These are phyloP conservation scores for Ceratocystiopsis brevicomis DNA, from an alignment of 2,329 filamentous ascomycete genomes.

Conservation along the genomic window DNA sequence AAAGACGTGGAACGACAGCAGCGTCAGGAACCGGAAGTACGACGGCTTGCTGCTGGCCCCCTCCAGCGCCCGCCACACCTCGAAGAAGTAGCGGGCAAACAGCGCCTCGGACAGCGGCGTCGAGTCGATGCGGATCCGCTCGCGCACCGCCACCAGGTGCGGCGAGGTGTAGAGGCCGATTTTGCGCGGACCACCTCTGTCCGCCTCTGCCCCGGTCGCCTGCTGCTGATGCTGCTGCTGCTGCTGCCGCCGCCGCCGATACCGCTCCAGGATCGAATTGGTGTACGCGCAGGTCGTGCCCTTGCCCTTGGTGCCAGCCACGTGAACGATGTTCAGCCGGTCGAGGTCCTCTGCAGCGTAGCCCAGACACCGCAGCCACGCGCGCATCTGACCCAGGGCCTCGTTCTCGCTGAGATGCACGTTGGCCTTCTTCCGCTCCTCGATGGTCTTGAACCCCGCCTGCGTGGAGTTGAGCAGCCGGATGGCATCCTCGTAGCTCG, in stretches of 20 bases:
- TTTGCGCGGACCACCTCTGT: not conserved
- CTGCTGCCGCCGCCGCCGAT: constrained; percentile 15
- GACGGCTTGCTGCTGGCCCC: constrained; percentile 21
- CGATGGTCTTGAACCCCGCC: constrained; percentile 64
- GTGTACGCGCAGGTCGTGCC: constrained; percentile 53
- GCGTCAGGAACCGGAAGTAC: constrained; percentile 42
- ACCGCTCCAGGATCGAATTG: constrained; percentile 39
- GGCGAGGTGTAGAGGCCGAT: constrained; percentile 48
- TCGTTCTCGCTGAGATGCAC: constrained; percentile 44
- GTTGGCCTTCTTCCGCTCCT: constrained; percentile 59
- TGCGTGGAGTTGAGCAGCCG: constrained; percentile 76
- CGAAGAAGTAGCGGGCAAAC: constrained; percentile 48
- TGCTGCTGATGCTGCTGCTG: too few relatives aligned
- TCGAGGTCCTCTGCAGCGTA: constrained; percentile 41
- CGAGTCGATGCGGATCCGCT: constrained; percentile 46
- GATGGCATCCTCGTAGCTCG: constrained; percentile 52
- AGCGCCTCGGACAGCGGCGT: constrained; percentile 34
- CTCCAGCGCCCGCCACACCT: constrained; percentile 38
- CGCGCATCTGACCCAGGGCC: constrained; percentile 59
- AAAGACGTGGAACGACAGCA: constrained; percentile 51
- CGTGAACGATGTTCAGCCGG: constrained; percentile 47
- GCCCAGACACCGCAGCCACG: constrained; percentile 59
- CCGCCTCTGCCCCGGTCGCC: not conserved
- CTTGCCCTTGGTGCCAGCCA: constrained; percentile 63
- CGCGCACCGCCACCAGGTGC: constrained; percentile 46